These are phyloP conservation scores for Penicillium sp. DNA, from an alignment of 2,329 filamentous ascomycete genomes.

Conservation along the genomic window DNA sequence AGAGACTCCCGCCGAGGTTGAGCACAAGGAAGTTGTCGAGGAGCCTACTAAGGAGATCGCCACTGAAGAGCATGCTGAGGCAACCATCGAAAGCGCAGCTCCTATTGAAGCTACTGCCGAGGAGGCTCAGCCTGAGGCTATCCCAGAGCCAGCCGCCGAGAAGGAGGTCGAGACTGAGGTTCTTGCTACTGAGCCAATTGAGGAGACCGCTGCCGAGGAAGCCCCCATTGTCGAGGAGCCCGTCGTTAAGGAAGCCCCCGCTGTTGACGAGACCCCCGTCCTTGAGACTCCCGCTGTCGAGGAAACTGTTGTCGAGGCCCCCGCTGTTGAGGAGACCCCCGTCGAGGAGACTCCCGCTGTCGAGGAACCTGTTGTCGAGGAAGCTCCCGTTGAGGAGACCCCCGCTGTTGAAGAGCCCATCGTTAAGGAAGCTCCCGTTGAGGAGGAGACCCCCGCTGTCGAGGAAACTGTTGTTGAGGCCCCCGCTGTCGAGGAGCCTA, in stretches of 20 bases:
- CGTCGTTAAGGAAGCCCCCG: neutral
- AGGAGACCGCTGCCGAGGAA: neutral
- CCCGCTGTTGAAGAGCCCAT: slow-evolving; percentile 6
- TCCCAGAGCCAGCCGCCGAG: neutral
- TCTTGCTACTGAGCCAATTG: neutral
- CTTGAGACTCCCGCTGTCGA: slow-evolving; percentile 6
- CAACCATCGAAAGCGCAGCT: neutral
- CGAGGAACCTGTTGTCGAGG: slow-evolving; percentile 8
- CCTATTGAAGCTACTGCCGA: neutral
- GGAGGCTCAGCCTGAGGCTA: too few relatives aligned
- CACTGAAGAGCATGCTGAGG: neutral
- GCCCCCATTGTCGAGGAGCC: neutral
- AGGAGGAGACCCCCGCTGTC: slow-evolving; percentile 6
- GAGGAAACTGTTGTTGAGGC: slow-evolving; percentile 5
- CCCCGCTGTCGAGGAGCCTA: slow-evolving; percentile 1
- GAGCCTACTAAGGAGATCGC: neutral
- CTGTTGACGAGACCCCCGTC: neutral
- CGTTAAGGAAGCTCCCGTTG: neutral
- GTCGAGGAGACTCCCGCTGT: slow-evolving; percentile 10
- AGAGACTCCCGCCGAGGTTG: slow-evolving; percentile 6
- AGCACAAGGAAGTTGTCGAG: slow-evolving; percentile 3
- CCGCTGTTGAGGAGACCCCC: neutral
- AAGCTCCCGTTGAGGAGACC: slow-evolving; percentile 9
- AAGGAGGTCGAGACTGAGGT: slow-evolving; percentile 4
- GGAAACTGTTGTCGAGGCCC: neutral